Conservation (phyloP, 2,329 filamentous ascomycete genomes). For the Chrysoporthe austroafricana region DNA sequence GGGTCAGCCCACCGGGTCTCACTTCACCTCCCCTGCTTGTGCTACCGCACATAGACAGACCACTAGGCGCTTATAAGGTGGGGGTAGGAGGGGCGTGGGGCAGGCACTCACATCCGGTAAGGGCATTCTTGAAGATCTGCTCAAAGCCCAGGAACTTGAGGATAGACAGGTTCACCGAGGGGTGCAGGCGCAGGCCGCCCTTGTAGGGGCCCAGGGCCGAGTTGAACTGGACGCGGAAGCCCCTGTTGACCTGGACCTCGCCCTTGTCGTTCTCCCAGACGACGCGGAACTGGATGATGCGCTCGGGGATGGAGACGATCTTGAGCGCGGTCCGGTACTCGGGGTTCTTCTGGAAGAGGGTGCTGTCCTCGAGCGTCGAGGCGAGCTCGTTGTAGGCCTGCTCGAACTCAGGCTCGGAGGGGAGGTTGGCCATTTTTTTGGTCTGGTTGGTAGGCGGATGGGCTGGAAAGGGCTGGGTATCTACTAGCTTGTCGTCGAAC, state of each 20-base stretch:
- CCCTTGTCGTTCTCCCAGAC: slow-evolving; percentile 96
- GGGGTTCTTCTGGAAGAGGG: slow-evolving; percentile 90
- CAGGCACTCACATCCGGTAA: slow-evolving; percentile 78
- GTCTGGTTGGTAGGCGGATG: background rate
- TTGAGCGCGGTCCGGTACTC: slow-evolving; percentile 91
- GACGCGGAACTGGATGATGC: slow-evolving; percentile 95
- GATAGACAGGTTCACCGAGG: slow-evolving; percentile 77
- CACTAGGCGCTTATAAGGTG: too few species aligned
- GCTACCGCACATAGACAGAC: too few species aligned
- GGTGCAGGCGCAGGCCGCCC: slow-evolving; percentile 94
- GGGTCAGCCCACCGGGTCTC: background rate
- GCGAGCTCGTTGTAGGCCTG: slow-evolving; percentile 97
- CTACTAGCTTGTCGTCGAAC: background rate
- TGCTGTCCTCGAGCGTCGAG: slow-evolving; percentile 91
- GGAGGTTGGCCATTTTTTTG: slow-evolving; percentile 74
- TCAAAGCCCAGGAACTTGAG: slow-evolving; percentile 99
- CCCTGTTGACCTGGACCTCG: slow-evolving; percentile 87
- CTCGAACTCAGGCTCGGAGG: slow-evolving; percentile 94
- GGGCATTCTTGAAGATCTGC: slow-evolving; percentile 99
- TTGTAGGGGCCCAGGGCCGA: slow-evolving; percentile 97
- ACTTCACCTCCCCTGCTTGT: too few species aligned
- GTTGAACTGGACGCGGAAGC: slow-evolving; percentile 98
- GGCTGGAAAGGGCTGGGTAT: background rate
- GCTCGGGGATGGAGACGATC: slow-evolving; percentile 89
- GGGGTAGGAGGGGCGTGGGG: background rate